These are phyloP conservation scores for Gnomoniopsis smithogilvyi DNA, from an alignment of 2,329 filamentous ascomycete species.

Conservation along the genomic window DNA sequence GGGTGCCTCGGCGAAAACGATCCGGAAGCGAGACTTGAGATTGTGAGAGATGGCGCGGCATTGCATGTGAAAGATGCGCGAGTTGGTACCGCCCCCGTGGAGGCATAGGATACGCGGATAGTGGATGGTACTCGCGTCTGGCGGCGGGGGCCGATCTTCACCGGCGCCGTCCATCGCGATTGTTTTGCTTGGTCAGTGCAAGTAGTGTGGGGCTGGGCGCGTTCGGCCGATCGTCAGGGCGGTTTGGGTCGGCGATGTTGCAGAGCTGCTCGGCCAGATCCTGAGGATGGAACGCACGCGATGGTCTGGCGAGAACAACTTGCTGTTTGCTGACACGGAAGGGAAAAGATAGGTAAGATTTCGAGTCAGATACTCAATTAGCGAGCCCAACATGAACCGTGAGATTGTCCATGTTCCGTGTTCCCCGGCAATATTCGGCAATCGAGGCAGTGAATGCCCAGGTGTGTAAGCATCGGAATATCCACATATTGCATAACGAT, in stretches of 20 bases:
- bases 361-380: too few species aligned
- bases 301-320: too few species aligned
- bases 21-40: conserved; percentile 59
- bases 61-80: conserved; percentile 65
- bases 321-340: too few species aligned
- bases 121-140: conserved; percentile 24
- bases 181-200: background rate
- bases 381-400: too few species aligned
- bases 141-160: conserved; percentile 47
- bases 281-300: too few species aligned
- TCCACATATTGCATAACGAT: background rate
- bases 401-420: too few species aligned
- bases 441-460: background rate
- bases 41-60: conserved; percentile 50
- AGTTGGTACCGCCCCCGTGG: conserved; percentile 76
- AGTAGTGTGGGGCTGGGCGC: too few species aligned
- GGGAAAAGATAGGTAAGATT: background rate
- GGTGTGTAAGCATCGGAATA: too few species aligned
- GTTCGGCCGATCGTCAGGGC: too few species aligned
- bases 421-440: background rate
- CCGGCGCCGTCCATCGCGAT: conserved; percentile 2
- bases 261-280: background rate
- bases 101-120: conserved; percentile 72
- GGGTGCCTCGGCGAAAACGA: conserved; percentile 70
- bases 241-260: background rate